These are phyloP conservation scores for Didymella arachidicola DNA, from an alignment of 2,329 filamentous ascomycete species.

Conservation along the genomic window DNA sequence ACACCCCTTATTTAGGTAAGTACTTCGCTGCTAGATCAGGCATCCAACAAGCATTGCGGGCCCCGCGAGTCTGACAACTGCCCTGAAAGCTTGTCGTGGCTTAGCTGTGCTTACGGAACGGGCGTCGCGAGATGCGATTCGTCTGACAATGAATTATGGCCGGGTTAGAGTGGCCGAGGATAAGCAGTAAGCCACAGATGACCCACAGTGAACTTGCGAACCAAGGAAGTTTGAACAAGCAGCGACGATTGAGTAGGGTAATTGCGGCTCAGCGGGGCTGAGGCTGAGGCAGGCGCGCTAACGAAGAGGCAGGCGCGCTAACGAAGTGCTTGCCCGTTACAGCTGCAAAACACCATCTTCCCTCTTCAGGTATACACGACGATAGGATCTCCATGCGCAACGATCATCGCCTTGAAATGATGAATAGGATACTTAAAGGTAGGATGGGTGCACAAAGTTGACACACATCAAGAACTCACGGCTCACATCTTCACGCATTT, in stretches of 20 bases:
- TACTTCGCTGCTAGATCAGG: not conserved
- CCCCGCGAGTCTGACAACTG: slow-evolving; percentile 1
- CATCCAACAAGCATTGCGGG: not conserved
- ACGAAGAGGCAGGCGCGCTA: slow-evolving; percentile 15
- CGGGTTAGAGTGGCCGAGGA: not conserved
- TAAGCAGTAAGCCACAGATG: slow-evolving; percentile 4
- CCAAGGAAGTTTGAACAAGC: not conserved
- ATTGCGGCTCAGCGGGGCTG: slow-evolving; percentile 1
- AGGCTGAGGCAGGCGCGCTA: slow-evolving; percentile 13
- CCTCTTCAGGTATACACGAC: slow-evolving; percentile 3
- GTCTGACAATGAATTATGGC: not conserved
- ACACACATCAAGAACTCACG: not conserved
- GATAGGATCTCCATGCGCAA: not conserved
- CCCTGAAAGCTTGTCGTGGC: slow-evolving; percentile 20
- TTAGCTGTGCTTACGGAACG: slow-evolving; percentile 14
- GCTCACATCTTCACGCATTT: not conserved
- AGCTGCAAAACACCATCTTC: slow-evolving; percentile 6
- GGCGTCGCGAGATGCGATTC: slow-evolving; percentile 2
- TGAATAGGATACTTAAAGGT: not conserved
- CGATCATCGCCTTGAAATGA: not conserved
- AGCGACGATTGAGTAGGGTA: no score
- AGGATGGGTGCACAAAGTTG: not conserved
- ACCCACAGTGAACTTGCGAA: not conserved
- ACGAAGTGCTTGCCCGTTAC: slow-evolving; percentile 11
- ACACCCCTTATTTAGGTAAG: slow-evolving; percentile 8